Percentiles rank a stretch among this genome's conserved stretches.
These are phyloP conservation scores for Prunus campanulata DNA, from an alignment of 306 rosid species.

Conservation along the genomic window DNA sequence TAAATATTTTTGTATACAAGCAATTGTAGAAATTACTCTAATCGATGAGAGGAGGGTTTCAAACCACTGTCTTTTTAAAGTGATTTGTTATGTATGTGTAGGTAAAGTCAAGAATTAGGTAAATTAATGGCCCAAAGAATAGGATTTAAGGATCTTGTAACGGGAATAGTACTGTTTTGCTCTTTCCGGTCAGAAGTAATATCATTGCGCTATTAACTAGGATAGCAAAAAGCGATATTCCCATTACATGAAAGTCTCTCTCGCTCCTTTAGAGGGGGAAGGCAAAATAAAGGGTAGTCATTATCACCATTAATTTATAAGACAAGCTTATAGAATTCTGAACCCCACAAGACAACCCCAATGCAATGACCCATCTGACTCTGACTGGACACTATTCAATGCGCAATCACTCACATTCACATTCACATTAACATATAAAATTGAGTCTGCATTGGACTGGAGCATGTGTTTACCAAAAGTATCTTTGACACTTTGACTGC, in stretches of 20 bases:
- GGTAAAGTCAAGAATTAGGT: too few relatives aligned
- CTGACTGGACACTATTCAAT: not conserved
- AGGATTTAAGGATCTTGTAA: too few relatives aligned
- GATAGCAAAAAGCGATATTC: fast-evolving
- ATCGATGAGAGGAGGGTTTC: too few relatives aligned
- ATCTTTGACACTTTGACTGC: conserved; percentile 43
- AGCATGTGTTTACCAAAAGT: conserved; percentile 34
- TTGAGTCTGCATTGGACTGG: conserved; percentile 27
- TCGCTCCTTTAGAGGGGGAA: too few relatives aligned
- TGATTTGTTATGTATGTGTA: too few relatives aligned
- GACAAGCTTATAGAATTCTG: conserved; percentile 3
- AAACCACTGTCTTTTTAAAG: too few relatives aligned
- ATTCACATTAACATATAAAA: conserved; percentile 5
- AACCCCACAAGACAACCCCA: not conserved
- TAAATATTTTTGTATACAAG: too few relatives aligned
- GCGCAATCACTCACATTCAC: conserved; percentile 21
- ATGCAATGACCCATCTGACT: not conserved
- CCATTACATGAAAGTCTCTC: fast-evolving
- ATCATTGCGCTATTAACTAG: too few relatives aligned
- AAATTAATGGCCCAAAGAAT: too few relatives aligned
- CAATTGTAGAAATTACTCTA: too few relatives aligned
- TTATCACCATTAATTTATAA: too few relatives aligned
- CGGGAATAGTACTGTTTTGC: fast-evolving
- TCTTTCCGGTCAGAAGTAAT: fast-evolving
- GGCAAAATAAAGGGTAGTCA: too few relatives aligned